Evolutionary conservation across 176 grass and related monocot species (phyloP), one percentile per base, ranked within the genome.

Genomic region (Microstegium vimineum): DNA sequence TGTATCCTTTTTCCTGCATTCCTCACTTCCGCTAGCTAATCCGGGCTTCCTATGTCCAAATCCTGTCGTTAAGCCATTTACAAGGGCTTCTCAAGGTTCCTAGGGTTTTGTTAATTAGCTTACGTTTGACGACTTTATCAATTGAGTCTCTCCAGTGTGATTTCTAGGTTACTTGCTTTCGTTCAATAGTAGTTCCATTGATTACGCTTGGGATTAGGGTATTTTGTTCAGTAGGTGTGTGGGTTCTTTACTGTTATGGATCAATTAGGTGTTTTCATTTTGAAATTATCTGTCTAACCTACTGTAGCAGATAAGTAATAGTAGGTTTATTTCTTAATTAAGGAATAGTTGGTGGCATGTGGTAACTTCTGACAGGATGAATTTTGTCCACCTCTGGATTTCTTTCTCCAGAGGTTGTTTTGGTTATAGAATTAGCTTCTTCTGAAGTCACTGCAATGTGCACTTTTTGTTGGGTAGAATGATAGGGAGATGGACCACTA

Each of bases 1-100:
- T 98, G 92, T 94, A 94, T 98, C 86, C 90, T 86, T 38, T 84
- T 82, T 8, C 7, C n/a, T 7, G 16, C 27, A 12, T 10, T 11
- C 4, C 49, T 77, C 35, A 15, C 35, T 10, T 13, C 13, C 65
- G 61, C 49, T 42, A 25, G 46, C 51, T 49, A 57, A 31, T 28
- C 13, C 28, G 2, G n/a, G 13, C 1, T 25, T 71, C 31, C 69
- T 26, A 5, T 73, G 22, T 49, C 1, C 30, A 30, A 51, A 61
- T 87, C 73, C 23, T 8, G 10, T 67, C 4, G 6, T 41, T 76
- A 57, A 47, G 11, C 8, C 36, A 41, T 45, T 42, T 13, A 12
- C 11, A 13, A 22, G 22, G 46, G 10, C 75, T 51, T 67, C n/a
- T 36, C 37, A 27, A 25, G 20, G 17, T 15, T 47, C 60, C 70